Conservation (phyloP, 1,139 yeast genomes). For the Protomyces inundatus region DNA sequence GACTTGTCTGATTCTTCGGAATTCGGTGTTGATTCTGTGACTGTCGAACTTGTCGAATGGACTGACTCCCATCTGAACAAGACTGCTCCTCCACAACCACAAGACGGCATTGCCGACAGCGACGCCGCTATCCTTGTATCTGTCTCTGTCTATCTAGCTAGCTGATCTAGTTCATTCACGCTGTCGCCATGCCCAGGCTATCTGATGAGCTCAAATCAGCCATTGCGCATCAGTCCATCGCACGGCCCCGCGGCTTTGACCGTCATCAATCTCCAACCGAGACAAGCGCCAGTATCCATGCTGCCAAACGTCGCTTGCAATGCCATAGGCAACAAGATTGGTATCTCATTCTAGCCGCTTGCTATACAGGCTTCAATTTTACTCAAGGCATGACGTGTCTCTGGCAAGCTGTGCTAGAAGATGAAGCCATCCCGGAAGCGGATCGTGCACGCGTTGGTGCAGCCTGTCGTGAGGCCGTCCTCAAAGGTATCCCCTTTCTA, state of each 20-base stretch:
- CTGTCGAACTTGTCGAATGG: background rate
- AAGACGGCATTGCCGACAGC: too few species aligned
- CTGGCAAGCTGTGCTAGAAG: slow-evolving; percentile 9
- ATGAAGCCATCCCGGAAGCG: background rate
- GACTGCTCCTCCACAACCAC: too few species aligned
- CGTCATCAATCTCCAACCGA: background rate
- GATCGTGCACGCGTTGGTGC: slow-evolving; percentile 10
- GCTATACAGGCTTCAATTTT: slow-evolving; percentile 21
- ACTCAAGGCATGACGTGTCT: slow-evolving; percentile 2
- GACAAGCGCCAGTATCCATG: slow-evolving; percentile 1
- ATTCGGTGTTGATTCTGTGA: background rate
- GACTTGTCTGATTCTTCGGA: background rate
- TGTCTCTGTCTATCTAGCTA: too few species aligned
- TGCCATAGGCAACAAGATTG: slow-evolving; percentile 3
- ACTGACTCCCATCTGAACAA: background rate
- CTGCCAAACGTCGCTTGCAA: background rate
- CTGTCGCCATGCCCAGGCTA: background rate
- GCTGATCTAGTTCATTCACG: too few species aligned
- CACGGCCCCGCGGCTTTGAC: slow-evolving; percentile 12
- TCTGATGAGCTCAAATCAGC: background rate
- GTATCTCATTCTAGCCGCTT: slow-evolving; percentile 15
- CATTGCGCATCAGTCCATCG: background rate
- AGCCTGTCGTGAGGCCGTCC: slow-evolving; percentile 10
- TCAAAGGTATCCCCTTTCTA: slow-evolving; percentile 19
- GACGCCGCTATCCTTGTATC: too few species aligned